A percentile compares a stretch with the other conserved stretches of the same genome.
Evolutionary conservation across 257 asterid species (phyloP).

Genomic region (Haberlea rhodopensis): DNA sequence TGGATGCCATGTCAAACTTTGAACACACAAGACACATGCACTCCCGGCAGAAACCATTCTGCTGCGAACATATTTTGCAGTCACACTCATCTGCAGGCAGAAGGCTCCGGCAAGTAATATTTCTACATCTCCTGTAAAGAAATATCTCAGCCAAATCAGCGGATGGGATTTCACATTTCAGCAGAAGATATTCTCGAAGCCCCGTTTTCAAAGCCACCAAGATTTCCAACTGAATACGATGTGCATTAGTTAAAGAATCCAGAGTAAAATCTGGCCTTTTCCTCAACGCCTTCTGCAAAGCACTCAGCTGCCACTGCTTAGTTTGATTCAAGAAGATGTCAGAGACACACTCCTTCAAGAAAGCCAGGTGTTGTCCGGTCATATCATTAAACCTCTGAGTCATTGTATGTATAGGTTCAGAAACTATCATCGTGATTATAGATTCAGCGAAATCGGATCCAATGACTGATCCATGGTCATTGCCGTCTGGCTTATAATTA

Average conservation of each 20-base stretch:
- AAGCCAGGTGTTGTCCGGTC: conserved; percentile 44
- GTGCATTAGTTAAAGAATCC: conserved; percentile 59
- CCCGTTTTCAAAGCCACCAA: conserved; percentile 85
- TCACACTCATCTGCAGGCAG: conserved; percentile 95
- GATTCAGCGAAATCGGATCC: conserved; percentile 79
- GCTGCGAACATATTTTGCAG: conserved; percentile 71
- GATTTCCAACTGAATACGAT: conserved; percentile 72
- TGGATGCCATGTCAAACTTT: conserved; percentile 87
- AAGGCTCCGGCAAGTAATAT: conserved; percentile 64
- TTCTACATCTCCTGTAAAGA: conserved; percentile 74
- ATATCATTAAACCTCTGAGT: conserved; percentile 61
- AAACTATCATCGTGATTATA: conserved; percentile 65
- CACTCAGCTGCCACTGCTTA: conserved; percentile 71
- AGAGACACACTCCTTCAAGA: conserved; percentile 62
- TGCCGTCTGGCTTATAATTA: conserved; percentile 37
- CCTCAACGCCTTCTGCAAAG: conserved; percentile 69
- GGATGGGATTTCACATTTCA: conserved; percentile 44
- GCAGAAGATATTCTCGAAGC: conserved; percentile 61
- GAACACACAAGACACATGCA: conserved; percentile 99
- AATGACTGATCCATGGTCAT: conserved; percentile 46
- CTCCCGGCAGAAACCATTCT: conserved; percentile 81
- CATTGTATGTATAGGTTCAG: conserved; percentile 67
- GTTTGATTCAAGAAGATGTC: conserved; percentile 63
- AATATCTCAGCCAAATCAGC: conserved; percentile 78
- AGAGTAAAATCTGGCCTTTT: conserved; percentile 62